phyloP scores from a whole-genome alignment of 129 eudicot species.

The Tagetes patula region DNA sequence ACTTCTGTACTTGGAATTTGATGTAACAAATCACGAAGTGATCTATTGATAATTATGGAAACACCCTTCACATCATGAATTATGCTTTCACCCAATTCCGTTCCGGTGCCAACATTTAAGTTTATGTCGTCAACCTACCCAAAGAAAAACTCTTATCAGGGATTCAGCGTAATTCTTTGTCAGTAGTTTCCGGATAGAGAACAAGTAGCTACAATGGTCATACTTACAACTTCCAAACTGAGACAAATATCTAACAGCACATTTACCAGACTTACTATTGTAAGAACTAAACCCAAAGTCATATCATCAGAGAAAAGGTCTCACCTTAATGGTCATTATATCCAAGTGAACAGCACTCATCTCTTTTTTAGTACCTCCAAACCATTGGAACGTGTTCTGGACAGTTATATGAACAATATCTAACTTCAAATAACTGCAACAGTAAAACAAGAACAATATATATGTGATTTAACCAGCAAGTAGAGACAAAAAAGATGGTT shows the following conservation, averaged over 20 bases:
- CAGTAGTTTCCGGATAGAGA: conserved; percentile 2
- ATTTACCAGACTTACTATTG: background rate
- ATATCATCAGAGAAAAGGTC: conserved; percentile 19
- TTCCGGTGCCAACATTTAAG: conserved; percentile 76
- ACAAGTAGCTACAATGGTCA: conserved; percentile 13
- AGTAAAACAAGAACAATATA: conserved; percentile 26
- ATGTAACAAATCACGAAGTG: conserved; percentile 93
- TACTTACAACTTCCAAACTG: background rate
- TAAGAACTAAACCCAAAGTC: conserved; percentile 10
- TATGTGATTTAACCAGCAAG: conserved; percentile 10
- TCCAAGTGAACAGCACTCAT: conserved; percentile 78
- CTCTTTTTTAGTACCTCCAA: conserved; percentile 67
- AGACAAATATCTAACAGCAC: conserved; percentile 2
- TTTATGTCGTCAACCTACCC: conserved; percentile 91
- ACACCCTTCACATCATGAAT: conserved; percentile 91
- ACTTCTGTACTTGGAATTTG: conserved; percentile 77
- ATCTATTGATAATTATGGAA: conserved; percentile 63
- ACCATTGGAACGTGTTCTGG: conserved; percentile 83
- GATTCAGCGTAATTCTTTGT: background rate
- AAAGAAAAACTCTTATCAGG: conserved; percentile 17
- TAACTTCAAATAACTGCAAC: conserved; percentile 87
- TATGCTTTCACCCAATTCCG: conserved; percentile 83
- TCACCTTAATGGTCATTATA: conserved; percentile 64
- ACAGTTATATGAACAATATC: conserved; percentile 94
- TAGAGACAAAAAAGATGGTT: conserved; percentile 10